Evolutionary conservation across 2,329 filamentous ascomycete genomes (phyloP).

Genomic region (Aureobasidium sp.): DNA sequence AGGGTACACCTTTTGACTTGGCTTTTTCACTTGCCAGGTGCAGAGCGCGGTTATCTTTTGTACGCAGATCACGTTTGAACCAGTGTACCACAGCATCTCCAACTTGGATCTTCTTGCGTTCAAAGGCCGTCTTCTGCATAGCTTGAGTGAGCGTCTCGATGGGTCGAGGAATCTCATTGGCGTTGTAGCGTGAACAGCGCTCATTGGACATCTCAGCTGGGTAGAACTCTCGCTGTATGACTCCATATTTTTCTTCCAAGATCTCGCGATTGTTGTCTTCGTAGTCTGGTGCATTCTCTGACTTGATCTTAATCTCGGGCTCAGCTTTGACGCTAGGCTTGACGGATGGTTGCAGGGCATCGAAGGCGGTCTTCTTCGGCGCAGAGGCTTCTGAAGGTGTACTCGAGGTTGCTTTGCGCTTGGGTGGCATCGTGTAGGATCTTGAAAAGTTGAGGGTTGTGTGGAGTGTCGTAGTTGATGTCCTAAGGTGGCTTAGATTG

Average conservation of each 20-base stretch:
- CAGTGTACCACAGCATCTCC: conserved; percentile 71
- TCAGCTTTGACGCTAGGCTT: conserved; percentile 12
- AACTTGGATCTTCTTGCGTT: conserved; percentile 46
- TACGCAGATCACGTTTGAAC: conserved; percentile 79
- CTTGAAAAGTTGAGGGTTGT: not conserved
- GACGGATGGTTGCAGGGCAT: not conserved
- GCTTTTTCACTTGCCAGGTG: conserved; percentile 61
- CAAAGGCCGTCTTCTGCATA: conserved; percentile 52
- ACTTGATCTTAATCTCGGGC: not conserved
- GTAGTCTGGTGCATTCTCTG: conserved; percentile 20
- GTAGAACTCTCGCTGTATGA: conserved; percentile 60
- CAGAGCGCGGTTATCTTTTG: conserved; percentile 66
- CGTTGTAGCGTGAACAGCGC: conserved; percentile 66
- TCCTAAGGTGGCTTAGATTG: not conserved
- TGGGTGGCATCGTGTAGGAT: conserved; percentile 25
- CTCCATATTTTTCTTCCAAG: conserved; percentile 31
- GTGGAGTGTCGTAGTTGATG: not conserved
- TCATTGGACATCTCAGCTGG: conserved; percentile 79
- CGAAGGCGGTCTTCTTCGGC: conserved; percentile 14
- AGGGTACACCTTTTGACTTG: conserved; percentile 58
- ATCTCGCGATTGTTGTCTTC: conserved; percentile 29
- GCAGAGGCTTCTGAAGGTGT: conserved; percentile 24
- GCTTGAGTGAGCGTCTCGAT: conserved; percentile 60
- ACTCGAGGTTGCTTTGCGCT: conserved; percentile 29
- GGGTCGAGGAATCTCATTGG: conserved; percentile 62